Percentiles rank a stretch among this genome's conserved stretches.
Conservation (phyloP, 768 basidiomycete species). For the Hygrocybe punicea region DNA sequence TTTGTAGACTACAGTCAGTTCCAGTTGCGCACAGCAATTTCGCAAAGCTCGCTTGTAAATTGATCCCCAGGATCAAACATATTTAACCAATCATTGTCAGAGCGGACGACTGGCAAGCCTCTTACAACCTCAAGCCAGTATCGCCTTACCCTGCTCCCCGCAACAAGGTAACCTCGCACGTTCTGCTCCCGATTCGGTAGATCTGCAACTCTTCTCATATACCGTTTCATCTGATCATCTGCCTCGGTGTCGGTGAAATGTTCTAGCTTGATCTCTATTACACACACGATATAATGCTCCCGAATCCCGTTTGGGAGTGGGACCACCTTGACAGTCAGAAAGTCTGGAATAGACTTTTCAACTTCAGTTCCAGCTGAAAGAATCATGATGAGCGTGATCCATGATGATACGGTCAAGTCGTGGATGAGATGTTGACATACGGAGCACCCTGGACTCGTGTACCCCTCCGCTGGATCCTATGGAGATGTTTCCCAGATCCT, state of each 20-base stretch:
- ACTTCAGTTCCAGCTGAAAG: constrained; percentile 2
- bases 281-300: constrained; percentile 3
- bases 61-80: not conserved
- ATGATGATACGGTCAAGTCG: not conserved
- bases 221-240: not conserved
- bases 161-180: not conserved
- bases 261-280: constrained; percentile 2
- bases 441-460: constrained; percentile 1
- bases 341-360: constrained; percentile 4
- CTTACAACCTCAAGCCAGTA: not conserved
- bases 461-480: not conserved
- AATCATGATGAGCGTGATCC: not conserved
- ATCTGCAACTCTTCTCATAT: not conserved
- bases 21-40: constrained; percentile 1
- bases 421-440: not conserved
- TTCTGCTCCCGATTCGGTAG: not conserved
- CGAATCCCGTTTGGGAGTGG: not conserved
- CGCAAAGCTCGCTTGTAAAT: not conserved
- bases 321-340: constrained; percentile 1
- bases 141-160: not conserved
- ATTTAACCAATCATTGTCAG: not conserved
- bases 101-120: not conserved
- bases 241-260: not conserved
- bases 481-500: constrained; percentile 1
- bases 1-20: not conserved